Conservation (phyloP, 23 red algal species). For the Gracilariopsis chorda region DNA sequence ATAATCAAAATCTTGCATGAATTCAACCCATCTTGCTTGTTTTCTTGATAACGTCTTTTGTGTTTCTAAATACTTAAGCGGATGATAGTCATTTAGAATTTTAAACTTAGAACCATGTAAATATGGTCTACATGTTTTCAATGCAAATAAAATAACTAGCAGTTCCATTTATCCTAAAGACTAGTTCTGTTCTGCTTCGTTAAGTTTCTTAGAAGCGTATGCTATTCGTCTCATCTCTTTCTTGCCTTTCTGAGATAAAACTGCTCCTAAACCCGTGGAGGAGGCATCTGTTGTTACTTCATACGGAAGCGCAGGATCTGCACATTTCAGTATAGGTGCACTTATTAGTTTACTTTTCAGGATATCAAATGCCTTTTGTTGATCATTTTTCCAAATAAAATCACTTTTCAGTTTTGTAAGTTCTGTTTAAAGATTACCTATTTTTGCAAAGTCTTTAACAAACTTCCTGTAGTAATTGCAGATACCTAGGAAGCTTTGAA, state of each 20-base stretch:
- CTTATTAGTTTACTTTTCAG: not conserved
- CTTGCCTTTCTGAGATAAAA: conserved; percentile 15
- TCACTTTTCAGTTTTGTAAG: too few relatives aligned
- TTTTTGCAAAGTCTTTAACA: not conserved
- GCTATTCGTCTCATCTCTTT: conserved; percentile 1
- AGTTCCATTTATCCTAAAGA: not conserved
- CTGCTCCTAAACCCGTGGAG: not conserved
- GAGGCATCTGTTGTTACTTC: not conserved
- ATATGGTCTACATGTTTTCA: conserved; percentile 42
- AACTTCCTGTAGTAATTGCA: not conserved
- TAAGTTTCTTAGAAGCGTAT: conserved; percentile 34
- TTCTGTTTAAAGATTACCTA: not conserved
- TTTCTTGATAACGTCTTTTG: conserved; percentile 4
- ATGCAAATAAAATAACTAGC: conserved; percentile 2
- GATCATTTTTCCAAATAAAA: too few relatives aligned
- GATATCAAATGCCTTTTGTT: not conserved
- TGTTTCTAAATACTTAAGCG: conserved; percentile 15
- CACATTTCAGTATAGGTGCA: not conserved
- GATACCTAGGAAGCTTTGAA: not conserved
- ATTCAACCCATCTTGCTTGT: conserved; percentile 8
- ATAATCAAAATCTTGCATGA: conserved; percentile 3
- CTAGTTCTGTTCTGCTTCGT: conserved; percentile 22
- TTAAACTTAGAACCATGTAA: conserved; percentile 5
- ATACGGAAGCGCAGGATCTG: not conserved
- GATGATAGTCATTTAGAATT: conserved; percentile 2